phyloP scores from a whole-genome alignment of 257 asterid species.

The Solanum bukasovii region DNA sequence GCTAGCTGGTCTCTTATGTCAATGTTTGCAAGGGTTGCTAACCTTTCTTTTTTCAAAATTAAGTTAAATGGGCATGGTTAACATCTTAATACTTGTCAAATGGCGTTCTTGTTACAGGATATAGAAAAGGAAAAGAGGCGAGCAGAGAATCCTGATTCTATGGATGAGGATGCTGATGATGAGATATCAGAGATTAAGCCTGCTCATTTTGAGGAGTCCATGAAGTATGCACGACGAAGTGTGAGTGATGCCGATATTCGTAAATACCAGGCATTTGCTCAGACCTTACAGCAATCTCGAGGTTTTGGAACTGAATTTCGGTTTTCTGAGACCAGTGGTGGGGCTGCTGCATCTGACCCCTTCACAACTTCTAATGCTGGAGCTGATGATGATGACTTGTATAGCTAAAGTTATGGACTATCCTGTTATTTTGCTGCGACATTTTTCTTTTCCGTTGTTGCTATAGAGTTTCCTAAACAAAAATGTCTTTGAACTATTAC shows the following conservation, averaged over 20 bases:
- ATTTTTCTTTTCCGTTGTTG: neutral
- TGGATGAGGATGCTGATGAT: slow-evolving; percentile 48
- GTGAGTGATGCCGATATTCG: slow-evolving; percentile 72
- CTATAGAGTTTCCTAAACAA: neutral
- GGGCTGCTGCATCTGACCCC: slow-evolving; percentile 28
- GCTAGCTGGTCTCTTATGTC: neutral
- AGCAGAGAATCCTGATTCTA: slow-evolving; percentile 30
- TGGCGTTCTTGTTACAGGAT: slow-evolving; percentile 23
- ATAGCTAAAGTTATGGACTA: slow-evolving; percentile 13
- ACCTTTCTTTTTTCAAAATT: neutral
- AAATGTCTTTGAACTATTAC: neutral
- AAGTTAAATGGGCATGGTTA: neutral
- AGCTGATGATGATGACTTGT: slow-evolving; percentile 53
- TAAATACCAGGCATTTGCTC: slow-evolving; percentile 60
- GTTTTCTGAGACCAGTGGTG: slow-evolving; percentile 29
- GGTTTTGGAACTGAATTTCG: slow-evolving; percentile 64
- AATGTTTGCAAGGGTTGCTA: neutral
- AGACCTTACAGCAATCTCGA: slow-evolving; percentile 55
- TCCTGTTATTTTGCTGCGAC: neutral
- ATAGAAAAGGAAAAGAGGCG: slow-evolving; percentile 42
- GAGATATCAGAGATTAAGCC: slow-evolving; percentile 50
- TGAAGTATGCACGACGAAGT: slow-evolving; percentile 59
- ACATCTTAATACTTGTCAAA: neutral
- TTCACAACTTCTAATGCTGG: slow-evolving; percentile 37
- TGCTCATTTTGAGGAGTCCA: slow-evolving; percentile 61